Evolutionary conservation across 2,329 filamentous ascomycete genomes (phyloP), one percentile per base, ranked within the genome.

Genomic region (Verruconis gallopava): DNA sequence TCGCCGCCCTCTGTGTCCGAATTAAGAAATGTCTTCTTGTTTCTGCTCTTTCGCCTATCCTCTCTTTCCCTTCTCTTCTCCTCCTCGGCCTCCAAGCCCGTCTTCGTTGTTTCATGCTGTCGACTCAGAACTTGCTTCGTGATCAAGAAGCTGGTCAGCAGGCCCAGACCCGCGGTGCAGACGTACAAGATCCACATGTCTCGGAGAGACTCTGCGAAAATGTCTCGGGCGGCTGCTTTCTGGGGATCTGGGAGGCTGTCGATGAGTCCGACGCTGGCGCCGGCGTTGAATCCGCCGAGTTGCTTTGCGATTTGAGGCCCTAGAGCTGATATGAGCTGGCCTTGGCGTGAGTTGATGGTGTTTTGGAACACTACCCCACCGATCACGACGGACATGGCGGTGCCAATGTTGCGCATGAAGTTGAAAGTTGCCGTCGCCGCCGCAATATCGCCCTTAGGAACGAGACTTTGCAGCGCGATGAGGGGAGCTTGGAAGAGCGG

Each of bases 351-450:
- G 50, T 73, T 58, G 73, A 82, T 79, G 43, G 67, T 63, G 53
- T 84, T 83, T 57, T 81, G 75, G 60, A 85, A 84, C 21, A 85
- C 71, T 36, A 82, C 77, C 15, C 79, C 75, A 14, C 81, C 81
- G 21, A 84, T 64, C 1, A 81, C 78, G 39, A 82, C 69, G 0
- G 73, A 75, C n/a, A 75, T 68, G 2, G 73, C 68, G 0, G 74
- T 80, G 9, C 72, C 74, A 3, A 84, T 59, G 49, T 79, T 77
- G 11, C 79, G 71, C 4, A 77, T 65, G 54, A 80, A 79, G 3
- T 67, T 62, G 47, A 79, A 76, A 2, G 72, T 75, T 0, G 74
- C 68, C 0, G 75, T 79, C 0, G 71, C 75, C 1, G 73, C 67
- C 3, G 71, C 77, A 37, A 78, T 76, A 47, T 80, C 75, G 11